Evolutionary conservation across 164 flowering plant species (phyloP).

Genomic region (Paratinospora sagittata): DNA sequence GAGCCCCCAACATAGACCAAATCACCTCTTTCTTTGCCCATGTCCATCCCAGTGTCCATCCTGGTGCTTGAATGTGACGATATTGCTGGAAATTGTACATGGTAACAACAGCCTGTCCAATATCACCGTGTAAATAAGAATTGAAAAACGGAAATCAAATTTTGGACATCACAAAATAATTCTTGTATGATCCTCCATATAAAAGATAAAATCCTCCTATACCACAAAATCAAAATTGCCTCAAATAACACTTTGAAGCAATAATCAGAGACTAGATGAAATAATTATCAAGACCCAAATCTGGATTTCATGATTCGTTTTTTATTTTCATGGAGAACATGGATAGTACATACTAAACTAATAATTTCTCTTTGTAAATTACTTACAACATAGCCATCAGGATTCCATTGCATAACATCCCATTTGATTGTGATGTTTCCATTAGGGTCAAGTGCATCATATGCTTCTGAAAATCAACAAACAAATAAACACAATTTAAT

Average conservation of each 20-base stretch:
- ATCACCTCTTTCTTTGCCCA: slow-evolving; percentile 80
- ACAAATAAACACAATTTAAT: neutral
- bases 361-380: neutral
- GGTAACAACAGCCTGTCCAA: slow-evolving; percentile 63
- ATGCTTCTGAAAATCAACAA: slow-evolving; percentile 43
- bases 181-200: too few species aligned
- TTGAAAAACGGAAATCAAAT: neutral
- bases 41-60: slow-evolving; percentile 73
- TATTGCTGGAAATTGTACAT: slow-evolving; percentile 76
- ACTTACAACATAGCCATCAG: slow-evolving; percentile 84
- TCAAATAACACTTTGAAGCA: too few species aligned
- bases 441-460: slow-evolving; percentile 66
- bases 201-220: too few species aligned
- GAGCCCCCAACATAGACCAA: slow-evolving; percentile 65
- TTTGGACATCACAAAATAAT: neutral
- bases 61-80: slow-evolving; percentile 73
- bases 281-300: too few species aligned
- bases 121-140: neutral
- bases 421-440: slow-evolving; percentile 80
- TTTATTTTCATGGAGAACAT: too few species aligned
- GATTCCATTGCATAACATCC: slow-evolving; percentile 68
- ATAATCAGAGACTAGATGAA: too few species aligned
- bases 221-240: too few species aligned
- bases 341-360: neutral
- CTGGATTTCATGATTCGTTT: too few species aligned